Percentiles rank a stretch among this genome's conserved stretches.
Conservation (phyloP, 768 basidiomycete genomes). For the Phanerochaete carnosa region DNA sequence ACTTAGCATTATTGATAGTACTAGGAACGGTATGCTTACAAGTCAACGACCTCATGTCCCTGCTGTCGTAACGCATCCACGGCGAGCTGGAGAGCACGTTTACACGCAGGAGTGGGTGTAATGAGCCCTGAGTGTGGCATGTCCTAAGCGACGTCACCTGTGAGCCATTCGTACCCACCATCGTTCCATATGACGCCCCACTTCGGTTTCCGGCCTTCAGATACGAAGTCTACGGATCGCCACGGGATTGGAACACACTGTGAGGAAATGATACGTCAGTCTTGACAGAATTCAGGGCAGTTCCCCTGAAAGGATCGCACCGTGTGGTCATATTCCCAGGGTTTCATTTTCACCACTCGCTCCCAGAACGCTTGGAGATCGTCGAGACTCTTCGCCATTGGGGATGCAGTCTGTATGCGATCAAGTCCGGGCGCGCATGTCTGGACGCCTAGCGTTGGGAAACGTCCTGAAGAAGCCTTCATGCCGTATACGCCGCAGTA, state of each 20-base stretch:
- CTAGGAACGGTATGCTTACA: constrained; percentile 23
- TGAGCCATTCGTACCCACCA: constrained; percentile 25
- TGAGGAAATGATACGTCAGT: neutral
- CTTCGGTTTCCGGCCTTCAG: constrained; percentile 28
- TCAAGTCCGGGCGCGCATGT: constrained; percentile 37
- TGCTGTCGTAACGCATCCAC: constrained; percentile 31
- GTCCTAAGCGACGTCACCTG: neutral
- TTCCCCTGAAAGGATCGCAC: constrained; percentile 22
- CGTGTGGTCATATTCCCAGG: constrained; percentile 42
- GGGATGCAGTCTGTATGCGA: constrained; percentile 33
- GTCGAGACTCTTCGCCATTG: constrained; percentile 39
- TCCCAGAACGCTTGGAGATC: constrained; percentile 43
- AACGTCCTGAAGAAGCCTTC: constrained; percentile 36
- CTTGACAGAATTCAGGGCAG: neutral
- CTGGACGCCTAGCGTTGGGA: constrained; percentile 31
- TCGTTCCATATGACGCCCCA: constrained; percentile 42
- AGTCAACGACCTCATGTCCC: constrained; percentile 39
- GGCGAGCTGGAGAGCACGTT: constrained; percentile 33
- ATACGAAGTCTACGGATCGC: constrained; percentile 31
- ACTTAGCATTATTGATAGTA: neutral
- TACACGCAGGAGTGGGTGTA: constrained; percentile 37
- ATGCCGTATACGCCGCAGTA: constrained; percentile 45
- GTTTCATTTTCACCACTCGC: constrained; percentile 36
- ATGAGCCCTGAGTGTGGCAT: constrained; percentile 28
- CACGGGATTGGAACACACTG: constrained; percentile 44